phyloP scores from a whole-genome alignment of 345 rosid genomes.

The Melaleuca quinquenervia region DNA sequence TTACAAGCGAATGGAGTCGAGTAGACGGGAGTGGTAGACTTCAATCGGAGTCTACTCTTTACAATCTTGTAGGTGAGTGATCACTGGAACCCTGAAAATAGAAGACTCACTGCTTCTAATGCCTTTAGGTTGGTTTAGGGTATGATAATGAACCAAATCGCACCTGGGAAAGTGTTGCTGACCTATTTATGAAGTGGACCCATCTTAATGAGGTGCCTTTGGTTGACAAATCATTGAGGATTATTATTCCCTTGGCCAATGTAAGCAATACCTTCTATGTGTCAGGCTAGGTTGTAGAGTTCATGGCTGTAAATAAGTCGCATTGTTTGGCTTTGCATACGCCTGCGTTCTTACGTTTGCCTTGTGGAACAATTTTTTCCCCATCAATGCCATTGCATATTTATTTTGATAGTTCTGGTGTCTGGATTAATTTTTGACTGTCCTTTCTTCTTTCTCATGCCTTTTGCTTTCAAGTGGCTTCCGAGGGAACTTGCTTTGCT shows the following conservation, averaged over 20 bases:
- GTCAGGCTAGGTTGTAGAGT: neutral
- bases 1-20: neutral
- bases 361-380: neutral
- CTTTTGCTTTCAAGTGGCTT: slow-evolving; percentile 50
- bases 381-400: neutral
- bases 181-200: neutral
- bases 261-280: neutral
- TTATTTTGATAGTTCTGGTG: neutral
- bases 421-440: neutral
- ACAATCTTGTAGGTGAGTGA: neutral
- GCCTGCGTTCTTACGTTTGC: neutral
- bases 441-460: slow-evolving; percentile 1
- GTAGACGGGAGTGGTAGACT: neutral
- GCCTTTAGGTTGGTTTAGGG: neutral
- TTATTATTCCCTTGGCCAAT: neutral
- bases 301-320: neutral
- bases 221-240: neutral
- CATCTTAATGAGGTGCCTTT: neutral
- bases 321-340: neutral
- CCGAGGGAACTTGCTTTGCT: slow-evolving; percentile 42
- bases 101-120: neutral
- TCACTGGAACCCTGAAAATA: neutral
- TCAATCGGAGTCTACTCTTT: neutral
- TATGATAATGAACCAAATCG: neutral
- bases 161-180: neutral